Percentiles rank a stretch among this genome's conserved stretches.
Conservation (phyloP, 2,329 filamentous ascomycete genomes). For the Trichoderma sp. region DNA sequence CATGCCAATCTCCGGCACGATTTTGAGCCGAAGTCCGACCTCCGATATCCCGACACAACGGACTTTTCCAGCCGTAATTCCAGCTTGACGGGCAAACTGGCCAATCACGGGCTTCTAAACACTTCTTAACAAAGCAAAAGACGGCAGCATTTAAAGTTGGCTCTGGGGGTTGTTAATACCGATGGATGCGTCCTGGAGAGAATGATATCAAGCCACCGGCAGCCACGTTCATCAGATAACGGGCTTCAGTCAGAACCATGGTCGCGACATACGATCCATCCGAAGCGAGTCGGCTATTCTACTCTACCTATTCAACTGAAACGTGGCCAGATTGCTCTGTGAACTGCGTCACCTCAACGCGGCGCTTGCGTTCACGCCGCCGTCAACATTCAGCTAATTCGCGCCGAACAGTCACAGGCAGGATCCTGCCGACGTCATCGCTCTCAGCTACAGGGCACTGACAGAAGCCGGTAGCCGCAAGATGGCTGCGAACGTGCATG, state of each 20-base stretch:
- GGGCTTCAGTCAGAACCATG: not conserved
- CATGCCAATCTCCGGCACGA: not conserved
- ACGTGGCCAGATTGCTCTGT: constrained; percentile 1
- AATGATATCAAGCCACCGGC: not conserved
- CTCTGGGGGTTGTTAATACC: not conserved
- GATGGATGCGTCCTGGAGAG: not conserved
- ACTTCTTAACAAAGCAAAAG: not conserved
- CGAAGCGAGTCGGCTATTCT: not conserved
- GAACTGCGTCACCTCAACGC: not conserved
- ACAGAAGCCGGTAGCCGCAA: not conserved
- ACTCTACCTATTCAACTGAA: not conserved
- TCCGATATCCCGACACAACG: not conserved
- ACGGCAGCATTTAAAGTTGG: not conserved
- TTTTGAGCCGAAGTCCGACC: constrained; percentile 12
- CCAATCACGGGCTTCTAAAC: not conserved
- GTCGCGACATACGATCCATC: not conserved
- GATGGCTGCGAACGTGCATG: not conserved
- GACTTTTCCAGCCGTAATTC: not conserved
- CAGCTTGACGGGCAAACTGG: not conserved
- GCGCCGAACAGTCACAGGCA: not conserved
- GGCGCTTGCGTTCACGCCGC: not conserved
- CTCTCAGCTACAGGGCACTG: not conserved
- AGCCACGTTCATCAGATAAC: not conserved
- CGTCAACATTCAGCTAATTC: not conserved
- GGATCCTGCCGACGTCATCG: not conserved